Base-by-base conservation (phyloP, 2,329 filamentous ascomycete species). In the Cladosporium colombiae region DNA sequence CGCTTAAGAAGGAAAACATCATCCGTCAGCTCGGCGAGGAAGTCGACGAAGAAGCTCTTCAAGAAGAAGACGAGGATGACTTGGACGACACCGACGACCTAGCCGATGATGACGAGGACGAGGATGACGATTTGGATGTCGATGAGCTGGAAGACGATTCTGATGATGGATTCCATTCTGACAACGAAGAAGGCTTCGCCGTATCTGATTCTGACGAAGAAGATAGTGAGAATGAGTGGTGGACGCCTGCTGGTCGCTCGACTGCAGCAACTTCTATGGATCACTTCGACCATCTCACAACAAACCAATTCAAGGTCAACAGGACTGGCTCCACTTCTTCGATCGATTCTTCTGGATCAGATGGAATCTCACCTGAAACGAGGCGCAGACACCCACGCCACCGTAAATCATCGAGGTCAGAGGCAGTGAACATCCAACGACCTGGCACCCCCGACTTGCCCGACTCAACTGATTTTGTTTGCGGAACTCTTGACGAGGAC, bases 401-500 rank as follows among this genome's bases (percentile, higher is more conserved):
- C 21, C 64, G 27, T 33, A 66, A 58, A 23, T 37, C 55, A n/a
- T 66, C 64, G 21, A 61, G 21, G 35, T 62, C 64, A n/a, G 50
- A 56, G n/a, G 83, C 83, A 16, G 27, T 71, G 53, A 65, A 68
- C 58, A 71, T 71, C 40, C 65, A 70, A 29, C 67, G 70, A 44
- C 67, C 70, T 18, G 57, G 56, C 14, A 68, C 66, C 4, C 91
- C 92, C 2, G 92, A 97, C 75, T 83, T 99, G 13, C 95, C 95
- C 1, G 95, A 99, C 77, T 97, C 93, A 78, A 98, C 95, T 16
- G 95, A 99, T 77, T 99, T 99, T 71, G 95, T 99, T n/a, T 98
- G 95, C 74, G 95, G 95, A 66, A 99, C 95, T 1, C 84, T 99
- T 23, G 95, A 99, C 70, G 95, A 99, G 78, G 95, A 99, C 74